Base-by-base conservation (phyloP, 305 asterid genomes). In the Plantago coronopus region DNA sequence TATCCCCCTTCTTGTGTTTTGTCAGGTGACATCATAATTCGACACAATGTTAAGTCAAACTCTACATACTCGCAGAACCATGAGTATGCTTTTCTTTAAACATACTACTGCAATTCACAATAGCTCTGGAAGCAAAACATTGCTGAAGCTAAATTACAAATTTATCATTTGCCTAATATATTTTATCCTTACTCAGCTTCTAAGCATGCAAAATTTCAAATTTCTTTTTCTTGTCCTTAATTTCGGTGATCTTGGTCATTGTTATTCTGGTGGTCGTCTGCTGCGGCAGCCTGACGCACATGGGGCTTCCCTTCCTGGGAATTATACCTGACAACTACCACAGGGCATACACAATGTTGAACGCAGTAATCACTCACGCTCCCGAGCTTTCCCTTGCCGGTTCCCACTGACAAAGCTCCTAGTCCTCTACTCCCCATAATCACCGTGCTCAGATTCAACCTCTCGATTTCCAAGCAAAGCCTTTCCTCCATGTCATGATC, bases 341-440 rank as follows among this genome's bases (percentile, higher is more conserved):
- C 89, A 14, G 89, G 86, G 49, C 86, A 83, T 56, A 70, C 71
- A 31, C 89, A 82, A 48, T 82, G 82, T 18, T 73, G 79, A 69
- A 82, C 83, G 18, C 89, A 82, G 38, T 83, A 83, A 70, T 83
- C 83, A 29, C 90, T 83, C 50, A 83, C 91, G 34, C 91, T 83
- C 67, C 91, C 91, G 21, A 83, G 82, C 62, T 65, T 76, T 22
- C 79, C 90, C 44, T 69, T 72, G 7, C 62, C 18, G 4, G 69
- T 70, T 29, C 38, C 69, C 66, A 61, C 70, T 17, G 59, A 43
- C n/a, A 8, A 0, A 9, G 69, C 81, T 18, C 87, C 90, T 57
- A 59, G 48, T 16, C 87, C 90, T 46, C 83, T 64, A 43, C 90
- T 80, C 58, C 90, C 90, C 72, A 75, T 80, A 17, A 83, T 78